Evolutionary conservation across 2,329 filamentous ascomycete genomes (phyloP).

Genomic region (Xylaria hypoxylon): DNA sequence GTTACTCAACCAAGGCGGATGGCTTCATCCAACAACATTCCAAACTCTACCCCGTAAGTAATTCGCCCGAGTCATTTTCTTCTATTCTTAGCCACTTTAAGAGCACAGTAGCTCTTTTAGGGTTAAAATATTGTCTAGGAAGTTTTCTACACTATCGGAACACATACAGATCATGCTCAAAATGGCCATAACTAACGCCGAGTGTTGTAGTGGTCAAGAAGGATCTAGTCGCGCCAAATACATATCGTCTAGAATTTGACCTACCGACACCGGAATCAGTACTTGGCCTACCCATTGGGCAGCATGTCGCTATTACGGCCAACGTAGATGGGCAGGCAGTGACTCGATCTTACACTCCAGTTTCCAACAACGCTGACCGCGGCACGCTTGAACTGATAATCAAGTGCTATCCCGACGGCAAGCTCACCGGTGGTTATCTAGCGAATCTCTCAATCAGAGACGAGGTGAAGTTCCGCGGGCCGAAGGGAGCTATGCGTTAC

Average conservation of each 20-base stretch:
- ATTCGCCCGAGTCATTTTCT: not conserved
- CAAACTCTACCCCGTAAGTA: constrained; percentile 55
- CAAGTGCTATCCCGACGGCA: constrained; percentile 63
- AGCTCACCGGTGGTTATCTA: constrained; percentile 63
- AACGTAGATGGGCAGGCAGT: constrained; percentile 59
- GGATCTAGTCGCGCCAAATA: constrained; percentile 55
- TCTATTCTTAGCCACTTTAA: not conserved
- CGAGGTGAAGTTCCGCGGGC: constrained; percentile 64
- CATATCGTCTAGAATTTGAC: constrained; percentile 61
- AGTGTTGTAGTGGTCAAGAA: constrained; percentile 52
- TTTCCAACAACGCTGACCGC: constrained; percentile 62
- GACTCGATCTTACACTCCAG: constrained; percentile 65
- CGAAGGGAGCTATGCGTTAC: constrained; percentile 68
- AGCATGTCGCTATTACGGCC: constrained; percentile 66
- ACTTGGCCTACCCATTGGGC: constrained; percentile 67
- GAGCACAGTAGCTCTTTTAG: not conserved
- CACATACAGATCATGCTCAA: not conserved
- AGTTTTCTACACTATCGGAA: not conserved
- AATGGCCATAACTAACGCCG: not conserved
- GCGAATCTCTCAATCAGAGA: constrained; percentile 61
- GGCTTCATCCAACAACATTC: constrained; percentile 63
- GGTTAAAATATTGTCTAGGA: not conserved
- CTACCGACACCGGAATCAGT: constrained; percentile 59
- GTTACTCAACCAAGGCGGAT: constrained; percentile 57
- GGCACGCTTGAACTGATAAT: constrained; percentile 64